Percentiles rank a stretch among this genome's conserved stretches.
Evolutionary conservation across 1,284 basidiomycete genomes (phyloP).

Genomic region (Sporisorium iseilematis-ciliati): DNA sequence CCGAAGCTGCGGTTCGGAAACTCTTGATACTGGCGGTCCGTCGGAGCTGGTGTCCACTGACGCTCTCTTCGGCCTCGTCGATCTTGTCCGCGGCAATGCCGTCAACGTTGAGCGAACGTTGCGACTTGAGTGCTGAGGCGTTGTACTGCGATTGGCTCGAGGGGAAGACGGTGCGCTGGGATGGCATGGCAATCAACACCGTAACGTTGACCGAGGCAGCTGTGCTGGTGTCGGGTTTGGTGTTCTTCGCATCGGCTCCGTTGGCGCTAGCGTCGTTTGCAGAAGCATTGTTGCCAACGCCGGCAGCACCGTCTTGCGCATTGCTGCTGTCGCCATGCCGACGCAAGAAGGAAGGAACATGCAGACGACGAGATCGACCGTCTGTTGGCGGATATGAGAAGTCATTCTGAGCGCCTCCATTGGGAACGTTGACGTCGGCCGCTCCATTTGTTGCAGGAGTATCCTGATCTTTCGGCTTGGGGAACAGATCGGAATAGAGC

Average conservation of each 20-base stretch:
- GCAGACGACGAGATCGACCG: conserved; percentile 31
- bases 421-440: conserved; percentile 4
- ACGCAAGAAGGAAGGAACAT: conserved; percentile 47
- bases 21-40: conserved; percentile 58
- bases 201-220: conserved; percentile 62
- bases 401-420: conserved; percentile 9
- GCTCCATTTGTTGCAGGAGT: neutral
- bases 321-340: conserved; percentile 22
- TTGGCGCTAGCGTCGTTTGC: conserved; percentile 12
- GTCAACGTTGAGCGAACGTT: conserved; percentile 31
- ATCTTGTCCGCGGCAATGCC: conserved; percentile 30
- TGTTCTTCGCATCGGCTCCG: conserved; percentile 9
- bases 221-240: conserved; percentile 23
- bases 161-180: conserved; percentile 58
- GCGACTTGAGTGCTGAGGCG: conserved; percentile 24
- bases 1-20: conserved; percentile 50
- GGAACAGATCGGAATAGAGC: conserved; percentile 49
- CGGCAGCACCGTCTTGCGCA: conserved; percentile 13
- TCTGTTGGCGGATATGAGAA: conserved; percentile 33
- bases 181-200: conserved; percentile 65
- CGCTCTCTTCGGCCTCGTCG: conserved; percentile 52
- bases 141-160: conserved; percentile 17
- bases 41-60: conserved; percentile 25
- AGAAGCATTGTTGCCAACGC: neutral
- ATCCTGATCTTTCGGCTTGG: conserved; percentile 15